These are phyloP conservation scores for Aspergillus biplanus DNA, from an alignment of 495 filamentous ascomycete species.

Conservation along the genomic window DNA sequence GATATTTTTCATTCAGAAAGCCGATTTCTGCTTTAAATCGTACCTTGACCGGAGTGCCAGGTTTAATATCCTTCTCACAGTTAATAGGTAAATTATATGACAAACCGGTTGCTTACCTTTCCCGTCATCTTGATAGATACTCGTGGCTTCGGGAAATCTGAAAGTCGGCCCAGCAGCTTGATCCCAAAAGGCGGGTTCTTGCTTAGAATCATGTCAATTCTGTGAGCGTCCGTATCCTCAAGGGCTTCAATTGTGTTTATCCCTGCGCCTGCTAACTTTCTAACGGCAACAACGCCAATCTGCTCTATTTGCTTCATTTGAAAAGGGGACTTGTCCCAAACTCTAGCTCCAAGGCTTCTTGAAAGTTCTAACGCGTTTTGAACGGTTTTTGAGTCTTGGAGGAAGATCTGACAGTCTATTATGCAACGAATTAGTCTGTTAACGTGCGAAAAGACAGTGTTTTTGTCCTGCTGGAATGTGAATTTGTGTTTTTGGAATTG, in stretches of 20 bases:
- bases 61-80: constrained; percentile 36
- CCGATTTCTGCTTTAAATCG: constrained; percentile 70
- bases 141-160: constrained; percentile 74
- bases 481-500: constrained; percentile 62
- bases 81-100: constrained; percentile 24
- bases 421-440: constrained; percentile 80
- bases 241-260: constrained; percentile 75
- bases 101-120: constrained; percentile 41
- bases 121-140: constrained; percentile 57
- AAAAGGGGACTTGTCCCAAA: constrained; percentile 84
- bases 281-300: constrained; percentile 76
- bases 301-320: constrained; percentile 87
- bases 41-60: constrained; percentile 52
- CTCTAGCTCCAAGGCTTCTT: constrained; percentile 74
- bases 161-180: constrained; percentile 64
- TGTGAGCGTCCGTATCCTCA: constrained; percentile 63
- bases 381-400: constrained; percentile 67
- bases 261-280: constrained; percentile 73
- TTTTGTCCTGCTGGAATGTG: constrained; percentile 70
- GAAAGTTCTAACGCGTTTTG: constrained; percentile 77
- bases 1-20: constrained; percentile 70
- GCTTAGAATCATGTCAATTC: constrained; percentile 76
- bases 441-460: constrained; percentile 70
- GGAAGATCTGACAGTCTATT: constrained; percentile 76
- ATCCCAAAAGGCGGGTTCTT: constrained; percentile 83